Evolutionary conservation across 345 rosid genomes (phyloP), one percentile per base, ranked within the genome.

Genomic region (Schrenkiella parvula): DNA sequence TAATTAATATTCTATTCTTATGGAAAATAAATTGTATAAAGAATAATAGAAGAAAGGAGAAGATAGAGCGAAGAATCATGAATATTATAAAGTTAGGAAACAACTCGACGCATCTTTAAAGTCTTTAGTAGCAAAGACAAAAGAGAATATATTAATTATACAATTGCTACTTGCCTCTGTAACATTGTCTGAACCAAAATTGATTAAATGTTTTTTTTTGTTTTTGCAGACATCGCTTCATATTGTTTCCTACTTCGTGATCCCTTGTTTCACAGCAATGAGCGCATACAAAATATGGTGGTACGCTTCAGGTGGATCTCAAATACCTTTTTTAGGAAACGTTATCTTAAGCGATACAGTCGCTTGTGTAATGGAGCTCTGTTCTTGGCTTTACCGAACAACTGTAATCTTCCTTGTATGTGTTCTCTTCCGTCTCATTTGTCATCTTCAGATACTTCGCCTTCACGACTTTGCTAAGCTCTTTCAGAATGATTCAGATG

Each of bases 271-370:
- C 62, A 1, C 80, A 61, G 88, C 86, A 35, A 95, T 89, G 77
- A 77, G 81, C 34, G 95, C 93, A 32, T 95, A 95, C 83, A 95
- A 95, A 77, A 87, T 88, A 66, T 95, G 99, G 99, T 91, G 97
- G 98, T 91, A 93, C 51, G 89, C 95, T 0, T 93, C 99, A n/a
- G 97, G 95, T 61, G 96, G 95, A 72, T 89, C 98, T 35, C 89
- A 85, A 41, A 93, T 89, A 57, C 97, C 98, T 0, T 93, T 93
- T 80, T 48, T 93, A 56, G 97, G 97, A 51, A 87, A 86, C 32
- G 95, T 86, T 15, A 41, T 83, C 75, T 66, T 88, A 7, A 91
- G 99, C 11, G 97, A 91, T 41, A 39, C 80, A 0, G 87, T 93
- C 0, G 96, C 98, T 9, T 93, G 98, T 80, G 12, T 78, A 14